A percentile compares a stretch with the other conserved stretches of the same genome.
phyloP scores from a whole-genome alignment of 2,329 filamentous ascomycete species.

The Aspergillus flavus region DNA sequence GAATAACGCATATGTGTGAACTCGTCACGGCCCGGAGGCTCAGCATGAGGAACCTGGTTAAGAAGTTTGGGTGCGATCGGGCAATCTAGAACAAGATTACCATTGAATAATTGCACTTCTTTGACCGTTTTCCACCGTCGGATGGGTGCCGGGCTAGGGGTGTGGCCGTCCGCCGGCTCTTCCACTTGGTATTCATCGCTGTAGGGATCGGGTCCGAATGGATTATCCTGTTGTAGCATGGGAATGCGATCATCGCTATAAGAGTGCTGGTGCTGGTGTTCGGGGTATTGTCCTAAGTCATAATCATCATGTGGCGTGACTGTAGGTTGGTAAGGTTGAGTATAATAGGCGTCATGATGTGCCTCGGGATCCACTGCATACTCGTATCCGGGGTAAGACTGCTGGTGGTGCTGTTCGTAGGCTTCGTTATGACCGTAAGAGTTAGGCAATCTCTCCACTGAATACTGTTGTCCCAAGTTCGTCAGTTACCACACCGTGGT shows the following conservation, averaged over 20 bases:
- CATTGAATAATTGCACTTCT: constrained; percentile 94
- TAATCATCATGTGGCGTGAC: constrained; percentile 57
- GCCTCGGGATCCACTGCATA: constrained; percentile 80
- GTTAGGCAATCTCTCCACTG: constrained; percentile 67
- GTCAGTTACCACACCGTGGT: not conserved
- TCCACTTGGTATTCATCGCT: constrained; percentile 47
- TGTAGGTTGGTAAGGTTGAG: constrained; percentile 75
- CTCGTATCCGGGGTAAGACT: constrained; percentile 61
- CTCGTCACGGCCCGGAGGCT: constrained; percentile 77
- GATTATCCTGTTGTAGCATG: constrained; percentile 68
- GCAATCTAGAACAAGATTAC: constrained; percentile 95
- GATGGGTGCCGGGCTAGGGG: constrained; percentile 63
- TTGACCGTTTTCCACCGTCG: constrained; percentile 98
- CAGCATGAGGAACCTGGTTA: constrained; percentile 82
- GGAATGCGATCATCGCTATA: constrained; percentile 74
- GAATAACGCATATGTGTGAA: constrained; percentile 82
- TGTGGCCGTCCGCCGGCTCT: constrained; percentile 36
- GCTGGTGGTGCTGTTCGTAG: constrained; percentile 56
- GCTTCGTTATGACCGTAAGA: constrained; percentile 65
- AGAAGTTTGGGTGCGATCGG: constrained; percentile 87
- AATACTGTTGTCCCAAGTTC: constrained; percentile 55
- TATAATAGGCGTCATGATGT: constrained; percentile 86
- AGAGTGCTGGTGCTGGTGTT: constrained; percentile 50
- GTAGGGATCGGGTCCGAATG: constrained; percentile 66
- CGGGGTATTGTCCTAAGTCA: constrained; percentile 58